Evolutionary conservation across 805 yeast genomes (phyloP).

Genomic region (Monosporozyma aerobia): DNA sequence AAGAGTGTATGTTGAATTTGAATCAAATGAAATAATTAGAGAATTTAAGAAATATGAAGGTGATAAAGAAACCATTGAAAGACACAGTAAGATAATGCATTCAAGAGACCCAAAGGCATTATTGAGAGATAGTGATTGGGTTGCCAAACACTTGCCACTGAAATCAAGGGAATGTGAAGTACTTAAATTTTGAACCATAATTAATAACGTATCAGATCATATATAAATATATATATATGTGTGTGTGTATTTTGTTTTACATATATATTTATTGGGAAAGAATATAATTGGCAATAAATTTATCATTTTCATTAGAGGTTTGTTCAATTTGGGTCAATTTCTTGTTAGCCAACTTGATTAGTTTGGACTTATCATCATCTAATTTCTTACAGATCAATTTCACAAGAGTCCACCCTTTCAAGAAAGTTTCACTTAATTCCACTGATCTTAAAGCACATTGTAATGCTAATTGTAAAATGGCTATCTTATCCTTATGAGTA

Average conservation of each 20-base stretch:
- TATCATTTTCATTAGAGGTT: constrained; percentile 27
- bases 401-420: constrained; percentile 70
- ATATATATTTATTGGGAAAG: constrained; percentile 9
- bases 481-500: constrained; percentile 5
- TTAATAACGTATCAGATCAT: not conserved
- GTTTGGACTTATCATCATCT: constrained; percentile 20
- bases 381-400: constrained; percentile 31
- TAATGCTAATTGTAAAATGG: constrained; percentile 18
- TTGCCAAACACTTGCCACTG: constrained; percentile 50
- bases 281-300: constrained; percentile 31
- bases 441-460: constrained; percentile 59
- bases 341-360: constrained; percentile 31
- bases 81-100: constrained; percentile 19
- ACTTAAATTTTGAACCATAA: constrained; percentile 10
- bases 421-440: constrained; percentile 63
- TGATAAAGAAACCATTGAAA: constrained; percentile 34
- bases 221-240: not conserved
- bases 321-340: constrained; percentile 32
- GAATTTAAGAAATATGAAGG: constrained; percentile 70
- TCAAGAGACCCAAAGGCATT: constrained; percentile 52
- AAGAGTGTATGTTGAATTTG: constrained; percentile 63
- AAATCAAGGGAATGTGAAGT: constrained; percentile 31
- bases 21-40: constrained; percentile 50
- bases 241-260: not conserved
- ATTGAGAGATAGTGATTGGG: constrained; percentile 83